These are phyloP conservation scores for Colletotrichum nymphaeae DNA, from an alignment of 2,329 filamentous ascomycete species.

Conservation along the genomic window DNA sequence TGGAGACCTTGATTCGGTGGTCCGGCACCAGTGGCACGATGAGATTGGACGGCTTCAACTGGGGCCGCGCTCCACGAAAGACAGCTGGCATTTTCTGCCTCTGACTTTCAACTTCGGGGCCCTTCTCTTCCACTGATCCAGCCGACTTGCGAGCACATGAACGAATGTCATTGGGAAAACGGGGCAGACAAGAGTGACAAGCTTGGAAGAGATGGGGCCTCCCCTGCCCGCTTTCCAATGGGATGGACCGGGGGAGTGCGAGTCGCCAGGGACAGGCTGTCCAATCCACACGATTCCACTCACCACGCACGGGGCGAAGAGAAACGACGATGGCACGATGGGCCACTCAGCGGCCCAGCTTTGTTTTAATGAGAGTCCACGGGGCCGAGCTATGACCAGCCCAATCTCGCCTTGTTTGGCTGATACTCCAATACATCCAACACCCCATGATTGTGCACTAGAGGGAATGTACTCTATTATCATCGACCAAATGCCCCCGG, in stretches of 20 bases:
- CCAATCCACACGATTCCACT: not conserved
- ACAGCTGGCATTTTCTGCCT: conserved; percentile 20
- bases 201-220: not conserved
- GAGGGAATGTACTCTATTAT: not conserved
- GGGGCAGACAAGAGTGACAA: not conserved
- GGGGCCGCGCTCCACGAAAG: conserved; percentile 2
- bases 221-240: conserved; percentile 23
- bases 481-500: not conserved
- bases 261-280: conserved; percentile 26
- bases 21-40: conserved; percentile 21
- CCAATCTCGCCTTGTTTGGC: conserved; percentile 14
- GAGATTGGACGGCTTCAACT: conserved; percentile 22
- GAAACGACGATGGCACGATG: not conserved
- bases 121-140: not conserved
- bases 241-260: conserved; percentile 3
- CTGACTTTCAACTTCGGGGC: too few species aligned
- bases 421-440: not conserved
- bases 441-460: too few species aligned
- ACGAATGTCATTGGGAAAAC: not conserved
- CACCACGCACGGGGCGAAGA: not conserved
- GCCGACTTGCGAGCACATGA: conserved; percentile 3
- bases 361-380: conserved; percentile 32
- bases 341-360: conserved; percentile 18
- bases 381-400: conserved; percentile 20
- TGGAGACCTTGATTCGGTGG: not conserved